Base-by-base conservation (phyloP, 306 rosid genomes). In the Acmispon strigosus region DNA sequence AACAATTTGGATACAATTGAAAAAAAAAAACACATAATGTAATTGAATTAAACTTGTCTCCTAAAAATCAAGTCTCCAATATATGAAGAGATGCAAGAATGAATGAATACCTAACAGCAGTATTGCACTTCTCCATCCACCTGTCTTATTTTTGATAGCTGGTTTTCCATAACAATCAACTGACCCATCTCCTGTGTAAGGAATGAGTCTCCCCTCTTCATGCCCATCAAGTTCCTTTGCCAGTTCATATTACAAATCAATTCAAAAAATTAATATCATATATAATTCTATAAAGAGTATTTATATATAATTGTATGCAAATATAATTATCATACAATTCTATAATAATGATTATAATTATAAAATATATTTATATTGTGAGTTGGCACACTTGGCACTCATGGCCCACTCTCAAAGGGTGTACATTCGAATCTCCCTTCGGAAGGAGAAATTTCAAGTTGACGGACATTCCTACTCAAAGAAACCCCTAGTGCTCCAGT, bases 81-180 rank as follows among this genome's bases (percentile, higher is more conserved):
- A 24, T 13, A 27, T 19, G 0, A 59, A 44, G 59, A 69, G 14
- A 15, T 49, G 3, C 10, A 20, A 16, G 3, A 1, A 48, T 37
- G 4, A 27, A 27, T 27, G 34, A 54, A 27, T 79, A 87, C 92
- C 89, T 80, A 87, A 51, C 24, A 87, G 59, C 58, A 80, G 69
- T 62, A 73, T 71, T 29, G 87, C 92, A 78, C 87, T 74, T 72
- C 70, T 77, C 89, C 92, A 84, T 66, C 87, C 85, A 63, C 92
- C 89, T 0, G 79, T 82, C 29, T 53, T 78, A 45, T 75, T 24
- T 63, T 47, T 86, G 5, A 50, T 12, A 9, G 85, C 85, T 47
- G 79, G 69, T 44, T 74, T 84, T 10, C 84, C 88, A 79, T 84
- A 64, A 62, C 77, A 48, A 72, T 82, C 87, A 65, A 76, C 58